These are phyloP conservation scores for Pseudevernia furfuracea DNA, from an alignment of 495 filamentous ascomycete genomes.

Conservation along the genomic window DNA sequence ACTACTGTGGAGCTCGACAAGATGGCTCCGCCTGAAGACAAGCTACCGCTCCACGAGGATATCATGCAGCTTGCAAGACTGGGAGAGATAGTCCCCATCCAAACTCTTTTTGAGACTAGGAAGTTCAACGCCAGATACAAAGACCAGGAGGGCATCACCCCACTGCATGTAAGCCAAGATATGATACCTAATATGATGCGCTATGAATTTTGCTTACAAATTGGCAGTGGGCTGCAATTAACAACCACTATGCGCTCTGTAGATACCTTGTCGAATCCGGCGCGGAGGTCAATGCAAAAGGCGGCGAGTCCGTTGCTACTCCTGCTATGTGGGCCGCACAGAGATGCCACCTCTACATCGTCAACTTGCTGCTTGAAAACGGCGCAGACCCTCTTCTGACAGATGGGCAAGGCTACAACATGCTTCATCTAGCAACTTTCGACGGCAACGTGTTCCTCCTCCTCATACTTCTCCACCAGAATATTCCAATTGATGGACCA, in stretches of 20 bases:
- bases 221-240: constrained; percentile 94
- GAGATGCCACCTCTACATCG: constrained; percentile 80
- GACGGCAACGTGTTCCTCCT: constrained; percentile 93
- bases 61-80: constrained; percentile 91
- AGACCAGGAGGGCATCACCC: constrained; percentile 89
- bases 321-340: constrained; percentile 96
- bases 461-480: constrained; percentile 80
- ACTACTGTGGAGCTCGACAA: constrained; percentile 62
- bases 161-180: constrained; percentile 68
- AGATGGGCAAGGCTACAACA: constrained; percentile 93
- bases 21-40: constrained; percentile 43
- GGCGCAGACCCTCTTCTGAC: constrained; percentile 84
- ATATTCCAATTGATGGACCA: constrained; percentile 82
- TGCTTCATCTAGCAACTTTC: constrained; percentile 91
- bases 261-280: constrained; percentile 86
- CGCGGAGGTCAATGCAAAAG: constrained; percentile 88
- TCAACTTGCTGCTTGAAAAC: constrained; percentile 71
- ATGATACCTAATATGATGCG: neutral
- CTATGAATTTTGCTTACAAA: constrained; percentile 8
- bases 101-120: constrained; percentile 75
- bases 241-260: constrained; percentile 94
- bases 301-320: constrained; percentile 87
- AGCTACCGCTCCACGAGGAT: constrained; percentile 64
- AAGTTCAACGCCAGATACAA: constrained; percentile 71
- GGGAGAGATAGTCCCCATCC: constrained; percentile 78